Evolutionary conservation across 306 rosid genomes (phyloP).

Genomic region (Clitoria ternatea): DNA sequence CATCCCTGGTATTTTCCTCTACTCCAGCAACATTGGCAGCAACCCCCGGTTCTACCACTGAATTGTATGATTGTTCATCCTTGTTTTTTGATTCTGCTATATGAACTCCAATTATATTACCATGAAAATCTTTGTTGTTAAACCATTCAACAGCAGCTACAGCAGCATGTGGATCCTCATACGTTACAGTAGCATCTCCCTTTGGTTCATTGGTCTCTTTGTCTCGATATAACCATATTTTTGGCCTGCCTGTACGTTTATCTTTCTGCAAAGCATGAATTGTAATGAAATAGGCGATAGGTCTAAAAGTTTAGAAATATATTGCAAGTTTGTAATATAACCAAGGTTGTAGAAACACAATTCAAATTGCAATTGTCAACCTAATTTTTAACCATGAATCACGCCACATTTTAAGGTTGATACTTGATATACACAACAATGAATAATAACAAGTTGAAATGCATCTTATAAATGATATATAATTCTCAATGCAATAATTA

Average conservation of each 20-base stretch:
- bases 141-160: constrained; percentile 97
- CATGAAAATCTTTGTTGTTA: constrained; percentile 91
- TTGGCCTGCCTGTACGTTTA: constrained; percentile 90
- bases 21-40: constrained; percentile 37
- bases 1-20: constrained; percentile 51
- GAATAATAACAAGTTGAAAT: too few species aligned
- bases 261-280: constrained; percentile 58
- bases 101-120: constrained; percentile 75
- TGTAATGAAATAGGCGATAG: constrained; percentile 16
- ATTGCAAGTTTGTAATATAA: too few species aligned
- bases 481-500: too few species aligned
- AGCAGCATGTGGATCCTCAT: constrained; percentile 98
- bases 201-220: constrained; percentile 91
- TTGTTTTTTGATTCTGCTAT: constrained; percentile 92
- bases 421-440: too few species aligned
- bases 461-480: too few species aligned
- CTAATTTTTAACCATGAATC: too few species aligned
- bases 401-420: too few species aligned
- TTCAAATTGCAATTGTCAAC: too few species aligned
- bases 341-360: too few species aligned
- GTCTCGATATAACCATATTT: constrained; percentile 87
- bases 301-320: background rate
- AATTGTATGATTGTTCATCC: constrained; percentile 57
- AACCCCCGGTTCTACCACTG: constrained; percentile 47
- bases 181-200: constrained; percentile 97